These are phyloP conservation scores for Corylus americana DNA, from an alignment of 306 rosid species.

Conservation along the genomic window DNA sequence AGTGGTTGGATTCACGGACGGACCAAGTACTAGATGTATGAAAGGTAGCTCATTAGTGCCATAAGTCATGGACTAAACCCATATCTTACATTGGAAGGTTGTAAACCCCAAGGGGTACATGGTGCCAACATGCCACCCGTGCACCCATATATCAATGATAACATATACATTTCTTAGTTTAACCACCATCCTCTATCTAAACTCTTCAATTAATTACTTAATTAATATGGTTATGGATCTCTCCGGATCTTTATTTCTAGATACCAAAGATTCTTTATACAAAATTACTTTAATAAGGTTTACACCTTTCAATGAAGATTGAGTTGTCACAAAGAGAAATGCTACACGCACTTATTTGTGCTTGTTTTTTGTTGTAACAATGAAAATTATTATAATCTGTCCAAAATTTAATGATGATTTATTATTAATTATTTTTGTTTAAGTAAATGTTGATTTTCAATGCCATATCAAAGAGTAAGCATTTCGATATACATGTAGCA, in stretches of 20 bases:
- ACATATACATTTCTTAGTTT: neutral
- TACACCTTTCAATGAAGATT: too few relatives aligned
- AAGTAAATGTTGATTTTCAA: too few relatives aligned
- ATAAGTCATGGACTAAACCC: conserved; percentile 1
- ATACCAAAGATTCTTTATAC: neutral
- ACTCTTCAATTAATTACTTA: neutral
- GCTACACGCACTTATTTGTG: too few relatives aligned
- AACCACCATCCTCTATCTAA: neutral
- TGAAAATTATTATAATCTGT: too few relatives aligned
- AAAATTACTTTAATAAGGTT: too few relatives aligned
- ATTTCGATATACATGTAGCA: too few relatives aligned
- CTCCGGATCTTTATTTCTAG: conserved; percentile 6
- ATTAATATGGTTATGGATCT: conserved; percentile 5
- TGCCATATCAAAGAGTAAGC: too few relatives aligned
- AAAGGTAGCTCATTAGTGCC: neutral
- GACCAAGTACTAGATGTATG: neutral
- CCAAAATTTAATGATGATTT: too few relatives aligned
- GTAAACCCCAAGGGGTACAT: conserved; percentile 28
- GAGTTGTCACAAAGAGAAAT: too few relatives aligned
- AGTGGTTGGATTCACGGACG: neutral
- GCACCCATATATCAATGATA: conserved; percentile 1
- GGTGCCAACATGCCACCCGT: conserved; percentile 25
- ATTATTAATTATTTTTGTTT: too few relatives aligned
- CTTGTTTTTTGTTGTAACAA: too few relatives aligned
- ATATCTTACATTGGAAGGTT: conserved; percentile 22